Conservation (phyloP, 495 filamentous ascomycete genomes). For the Penicillium antarcticum region DNA sequence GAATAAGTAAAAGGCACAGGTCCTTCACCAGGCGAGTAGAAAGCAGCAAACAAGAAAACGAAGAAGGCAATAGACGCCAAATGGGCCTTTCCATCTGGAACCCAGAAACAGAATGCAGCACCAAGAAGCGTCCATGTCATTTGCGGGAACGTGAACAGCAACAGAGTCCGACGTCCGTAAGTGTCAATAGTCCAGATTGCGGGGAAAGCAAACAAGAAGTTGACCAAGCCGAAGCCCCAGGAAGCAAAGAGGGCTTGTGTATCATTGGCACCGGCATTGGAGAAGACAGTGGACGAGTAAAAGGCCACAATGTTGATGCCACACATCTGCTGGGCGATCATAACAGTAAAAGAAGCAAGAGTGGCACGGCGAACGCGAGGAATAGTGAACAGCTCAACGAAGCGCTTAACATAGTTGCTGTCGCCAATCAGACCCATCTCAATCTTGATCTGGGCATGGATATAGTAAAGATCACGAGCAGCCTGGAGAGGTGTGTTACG, state of each 20-base stretch:
- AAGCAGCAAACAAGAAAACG: slow-evolving; percentile 63
- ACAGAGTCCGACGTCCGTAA: slow-evolving; percentile 70
- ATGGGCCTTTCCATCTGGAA: slow-evolving; percentile 54
- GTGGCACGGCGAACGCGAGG: slow-evolving; percentile 66
- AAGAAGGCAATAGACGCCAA: slow-evolving; percentile 61
- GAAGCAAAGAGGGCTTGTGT: slow-evolving; percentile 68
- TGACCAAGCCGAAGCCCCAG: slow-evolving; percentile 77
- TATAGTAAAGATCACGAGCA: slow-evolving; percentile 65
- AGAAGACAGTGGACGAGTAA: slow-evolving; percentile 76
- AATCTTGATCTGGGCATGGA: slow-evolving; percentile 56
- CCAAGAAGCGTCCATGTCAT: slow-evolving; percentile 80
- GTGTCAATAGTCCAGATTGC: slow-evolving; percentile 86
- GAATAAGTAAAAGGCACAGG: slow-evolving; percentile 73
- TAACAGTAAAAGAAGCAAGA: slow-evolving; percentile 61
- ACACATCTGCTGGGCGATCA: slow-evolving; percentile 85
- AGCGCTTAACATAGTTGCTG: slow-evolving; percentile 52
- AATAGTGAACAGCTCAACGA: slow-evolving; percentile 64
- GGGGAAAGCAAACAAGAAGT: slow-evolving; percentile 80
- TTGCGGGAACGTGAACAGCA: slow-evolving; percentile 83
- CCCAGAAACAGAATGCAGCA: slow-evolving; percentile 68
- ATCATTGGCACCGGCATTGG: slow-evolving; percentile 53
- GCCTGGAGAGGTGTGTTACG: slow-evolving; percentile 60
- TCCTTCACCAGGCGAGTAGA: slow-evolving; percentile 69
- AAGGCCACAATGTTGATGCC: slow-evolving; percentile 76
- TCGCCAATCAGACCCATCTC: slow-evolving; percentile 47